Conservation (phyloP, 192 early-diverging fungal genomes). For the Linnemannia exigua region DNA sequence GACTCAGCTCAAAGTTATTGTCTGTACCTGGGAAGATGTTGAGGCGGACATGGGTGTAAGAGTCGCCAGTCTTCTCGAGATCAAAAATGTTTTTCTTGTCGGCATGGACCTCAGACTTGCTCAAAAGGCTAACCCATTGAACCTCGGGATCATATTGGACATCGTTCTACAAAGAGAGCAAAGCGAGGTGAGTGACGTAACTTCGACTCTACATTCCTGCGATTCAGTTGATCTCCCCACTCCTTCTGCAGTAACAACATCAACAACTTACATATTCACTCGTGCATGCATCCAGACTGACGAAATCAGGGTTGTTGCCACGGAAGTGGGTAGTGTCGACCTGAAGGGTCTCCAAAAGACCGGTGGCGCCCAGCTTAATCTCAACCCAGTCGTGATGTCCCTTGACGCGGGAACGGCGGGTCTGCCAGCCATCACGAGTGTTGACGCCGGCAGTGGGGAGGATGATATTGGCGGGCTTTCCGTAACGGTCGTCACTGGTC, state of each 20-base stretch:
- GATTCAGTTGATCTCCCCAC: background rate
- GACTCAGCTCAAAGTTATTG: background rate
- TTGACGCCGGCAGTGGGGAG: constrained; percentile 81
- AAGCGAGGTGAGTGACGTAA: background rate
- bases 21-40: constrained; percentile 80
- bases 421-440: constrained; percentile 97
- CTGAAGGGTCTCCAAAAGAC: constrained; percentile 76
- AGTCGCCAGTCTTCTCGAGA: constrained; percentile 58
- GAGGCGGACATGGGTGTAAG: constrained; percentile 76
- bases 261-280: constrained; percentile 61
- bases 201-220: background rate
- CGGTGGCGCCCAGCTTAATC: constrained; percentile 81
- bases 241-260: background rate
- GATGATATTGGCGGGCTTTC: constrained; percentile 82
- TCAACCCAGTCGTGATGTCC: constrained; percentile 86
- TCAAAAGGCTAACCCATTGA: constrained; percentile 67
- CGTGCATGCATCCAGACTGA: constrained; percentile 77
- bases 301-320: constrained; percentile 91
- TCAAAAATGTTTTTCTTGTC: constrained; percentile 82
- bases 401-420: constrained; percentile 82
- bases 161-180: constrained; percentile 23
- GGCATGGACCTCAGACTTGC: constrained; percentile 75
- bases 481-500: constrained; percentile 87
- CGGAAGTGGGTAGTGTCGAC: constrained; percentile 91
- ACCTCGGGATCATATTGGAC: constrained; percentile 53